Evolutionary conservation across 768 basidiomycete species (phyloP).

Genomic region (Candolleomyces eurysporus): DNA sequence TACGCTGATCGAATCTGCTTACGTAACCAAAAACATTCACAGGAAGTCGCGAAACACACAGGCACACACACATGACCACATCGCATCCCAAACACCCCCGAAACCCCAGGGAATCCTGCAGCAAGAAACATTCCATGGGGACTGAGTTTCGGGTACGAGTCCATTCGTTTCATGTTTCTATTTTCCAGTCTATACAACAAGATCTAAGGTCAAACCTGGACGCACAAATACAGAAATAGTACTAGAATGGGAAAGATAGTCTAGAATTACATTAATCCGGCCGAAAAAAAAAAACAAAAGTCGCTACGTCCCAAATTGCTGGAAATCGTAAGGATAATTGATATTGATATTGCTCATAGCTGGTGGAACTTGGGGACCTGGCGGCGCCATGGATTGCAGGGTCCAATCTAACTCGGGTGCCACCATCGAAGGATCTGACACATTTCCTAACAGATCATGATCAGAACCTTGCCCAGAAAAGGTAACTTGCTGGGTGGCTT

Average conservation of each 20-base stretch:
- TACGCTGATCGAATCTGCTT: conserved; percentile 16
- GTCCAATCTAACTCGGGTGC: conserved; percentile 9
- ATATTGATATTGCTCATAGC: conserved; percentile 17
- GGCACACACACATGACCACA: conserved; percentile 9
- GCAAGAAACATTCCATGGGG: neutral
- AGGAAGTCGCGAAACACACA: conserved; percentile 11
- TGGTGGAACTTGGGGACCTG: conserved; percentile 12
- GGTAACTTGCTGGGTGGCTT: neutral
- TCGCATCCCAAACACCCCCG: neutral
- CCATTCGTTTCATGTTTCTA: no score
- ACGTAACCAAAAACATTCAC: conserved; percentile 8
- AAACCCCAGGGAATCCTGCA: neutral
- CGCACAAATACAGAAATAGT: neutral
- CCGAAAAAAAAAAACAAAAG: neutral
- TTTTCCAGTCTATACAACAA: no score
- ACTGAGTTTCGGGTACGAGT: neutral
- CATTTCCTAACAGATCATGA: neutral
- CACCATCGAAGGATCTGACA: conserved; percentile 2
- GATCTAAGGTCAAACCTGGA: neutral
- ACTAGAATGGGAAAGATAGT: conserved; percentile 4
- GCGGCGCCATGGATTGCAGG: conserved; percentile 5
- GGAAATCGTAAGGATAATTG: conserved; percentile 30
- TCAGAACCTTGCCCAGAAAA: conserved; percentile 7
- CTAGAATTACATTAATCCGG: neutral
- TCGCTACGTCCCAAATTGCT: conserved; percentile 25